Conservation (phyloP, 2,329 filamentous ascomycete species). For the Epichloe uncinata region DNA sequence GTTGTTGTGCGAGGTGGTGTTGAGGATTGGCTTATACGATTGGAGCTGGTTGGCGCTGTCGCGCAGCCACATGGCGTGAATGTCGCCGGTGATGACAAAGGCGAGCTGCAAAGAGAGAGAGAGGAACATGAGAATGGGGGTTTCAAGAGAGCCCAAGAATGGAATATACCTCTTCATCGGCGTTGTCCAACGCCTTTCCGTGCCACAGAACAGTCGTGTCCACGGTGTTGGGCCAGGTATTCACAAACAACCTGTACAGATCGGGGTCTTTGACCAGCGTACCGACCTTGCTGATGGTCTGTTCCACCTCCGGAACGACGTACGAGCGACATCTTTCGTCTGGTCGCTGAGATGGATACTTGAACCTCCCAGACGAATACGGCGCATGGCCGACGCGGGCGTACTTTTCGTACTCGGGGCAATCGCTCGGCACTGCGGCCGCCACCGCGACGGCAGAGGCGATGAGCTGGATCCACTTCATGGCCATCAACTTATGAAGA, state of each 20-base stretch:
- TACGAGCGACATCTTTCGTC: constrained; percentile 67
- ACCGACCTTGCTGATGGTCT: constrained; percentile 56
- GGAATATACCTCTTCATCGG: constrained; percentile 40
- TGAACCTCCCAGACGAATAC: constrained; percentile 60
- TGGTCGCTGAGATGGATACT: constrained; percentile 71
- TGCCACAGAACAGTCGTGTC: constrained; percentile 62
- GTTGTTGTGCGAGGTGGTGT: constrained; percentile 35
- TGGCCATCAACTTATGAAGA: background rate
- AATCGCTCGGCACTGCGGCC: constrained; percentile 14
- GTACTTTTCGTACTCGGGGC: constrained; percentile 23
- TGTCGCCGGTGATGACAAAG: constrained; percentile 77
- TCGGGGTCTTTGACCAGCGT: constrained; percentile 62
- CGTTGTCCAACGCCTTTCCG: constrained; percentile 41
- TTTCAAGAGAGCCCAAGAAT: too few relatives aligned
- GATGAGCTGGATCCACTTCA: constrained; percentile 3
- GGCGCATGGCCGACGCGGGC: constrained; percentile 43
- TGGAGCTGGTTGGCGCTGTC: constrained; percentile 76
- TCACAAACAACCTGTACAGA: constrained; percentile 56
- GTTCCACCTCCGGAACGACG: constrained; percentile 61
- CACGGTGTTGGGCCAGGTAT: constrained; percentile 61
- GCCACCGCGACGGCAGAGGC: constrained; percentile 21
- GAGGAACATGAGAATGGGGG: background rate
- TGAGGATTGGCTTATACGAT: constrained; percentile 54
- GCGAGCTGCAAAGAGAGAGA: constrained; percentile 35
- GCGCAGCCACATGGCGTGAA: constrained; percentile 86